These are phyloP conservation scores for Pezicula carpinea DNA, from an alignment of 2,329 filamentous ascomycete species.

Conservation along the genomic window DNA sequence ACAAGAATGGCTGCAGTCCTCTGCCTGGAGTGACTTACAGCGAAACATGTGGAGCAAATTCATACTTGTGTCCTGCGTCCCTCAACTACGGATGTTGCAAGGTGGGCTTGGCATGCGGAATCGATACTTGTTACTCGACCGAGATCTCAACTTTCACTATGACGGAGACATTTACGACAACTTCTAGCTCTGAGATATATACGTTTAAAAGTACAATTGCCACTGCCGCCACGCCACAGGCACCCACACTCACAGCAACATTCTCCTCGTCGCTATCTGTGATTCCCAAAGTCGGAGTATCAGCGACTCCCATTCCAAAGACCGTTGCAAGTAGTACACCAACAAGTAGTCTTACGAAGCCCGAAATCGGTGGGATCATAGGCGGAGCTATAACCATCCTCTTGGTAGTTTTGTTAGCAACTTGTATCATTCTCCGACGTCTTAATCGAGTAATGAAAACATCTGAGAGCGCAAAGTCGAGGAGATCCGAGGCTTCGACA, in stretches of 20 bases:
- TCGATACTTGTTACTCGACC: constrained; percentile 43
- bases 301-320: constrained; percentile 16
- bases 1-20: constrained; percentile 36
- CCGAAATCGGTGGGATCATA: constrained; percentile 49
- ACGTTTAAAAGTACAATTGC: constrained; percentile 35
- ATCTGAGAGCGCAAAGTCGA: constrained; percentile 21
- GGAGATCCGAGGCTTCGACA: not conserved
- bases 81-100: constrained; percentile 50
- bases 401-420: constrained; percentile 40
- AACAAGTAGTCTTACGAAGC: constrained; percentile 18
- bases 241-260: constrained; percentile 14
- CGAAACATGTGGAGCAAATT: constrained; percentile 38
- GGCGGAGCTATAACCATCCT: constrained; percentile 45
- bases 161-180: constrained; percentile 41
- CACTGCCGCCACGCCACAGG: constrained; percentile 33
- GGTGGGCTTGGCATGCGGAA: constrained; percentile 44
- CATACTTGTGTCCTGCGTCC: constrained; percentile 45
- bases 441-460: constrained; percentile 36
- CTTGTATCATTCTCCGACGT: constrained; percentile 45
- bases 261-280: constrained; percentile 5
- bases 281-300: constrained; percentile 16
- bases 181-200: constrained; percentile 32
- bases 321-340: constrained; percentile 27
- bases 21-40: constrained; percentile 38
- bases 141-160: constrained; percentile 40